A percentile compares a stretch with the other conserved stretches of the same genome.
phyloP scores from a whole-genome alignment of 2,329 filamentous ascomycete genomes.

The Seiridium cupressi region DNA sequence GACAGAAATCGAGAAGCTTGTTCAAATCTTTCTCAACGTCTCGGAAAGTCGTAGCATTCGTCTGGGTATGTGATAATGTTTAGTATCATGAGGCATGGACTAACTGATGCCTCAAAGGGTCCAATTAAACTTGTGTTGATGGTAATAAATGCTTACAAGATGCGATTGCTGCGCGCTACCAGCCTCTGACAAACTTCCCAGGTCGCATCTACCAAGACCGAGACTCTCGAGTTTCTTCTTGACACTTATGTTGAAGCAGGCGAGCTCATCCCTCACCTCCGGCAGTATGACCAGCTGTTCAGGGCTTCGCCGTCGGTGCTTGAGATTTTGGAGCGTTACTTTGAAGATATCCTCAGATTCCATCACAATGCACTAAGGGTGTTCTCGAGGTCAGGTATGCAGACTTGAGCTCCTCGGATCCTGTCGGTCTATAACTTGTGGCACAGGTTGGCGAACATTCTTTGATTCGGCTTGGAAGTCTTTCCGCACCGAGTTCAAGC shows the following conservation, averaged over 20 bases:
- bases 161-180: not conserved
- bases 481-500: constrained; percentile 13
- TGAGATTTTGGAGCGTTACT: constrained; percentile 17
- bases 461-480: constrained; percentile 17
- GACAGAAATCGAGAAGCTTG: constrained; percentile 18
- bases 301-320: constrained; percentile 6
- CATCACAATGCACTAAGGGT: constrained; percentile 15
- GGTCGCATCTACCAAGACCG: constrained; percentile 10
- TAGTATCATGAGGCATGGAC: not conserved
- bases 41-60: constrained; percentile 16
- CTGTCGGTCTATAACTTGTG: not conserved
- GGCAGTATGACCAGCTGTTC: constrained; percentile 16
- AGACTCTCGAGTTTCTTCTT: constrained; percentile 16
- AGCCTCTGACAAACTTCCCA: constrained; percentile 1
- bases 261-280: constrained; percentile 17
- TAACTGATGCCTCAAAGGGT: not conserved
- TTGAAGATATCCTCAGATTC: constrained; percentile 20
- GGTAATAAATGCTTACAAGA: not conserved
- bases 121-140: not conserved
- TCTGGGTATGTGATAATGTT: constrained; percentile 17
- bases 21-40: constrained; percentile 18
- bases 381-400: constrained; percentile 15
- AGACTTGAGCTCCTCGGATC: not conserved
- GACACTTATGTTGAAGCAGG: constrained; percentile 19
- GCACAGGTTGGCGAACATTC: constrained; percentile 11